Evolutionary conservation across 768 basidiomycete genomes (phyloP), one percentile per base, ranked within the genome.

Genomic region (Suillus paluster): DNA sequence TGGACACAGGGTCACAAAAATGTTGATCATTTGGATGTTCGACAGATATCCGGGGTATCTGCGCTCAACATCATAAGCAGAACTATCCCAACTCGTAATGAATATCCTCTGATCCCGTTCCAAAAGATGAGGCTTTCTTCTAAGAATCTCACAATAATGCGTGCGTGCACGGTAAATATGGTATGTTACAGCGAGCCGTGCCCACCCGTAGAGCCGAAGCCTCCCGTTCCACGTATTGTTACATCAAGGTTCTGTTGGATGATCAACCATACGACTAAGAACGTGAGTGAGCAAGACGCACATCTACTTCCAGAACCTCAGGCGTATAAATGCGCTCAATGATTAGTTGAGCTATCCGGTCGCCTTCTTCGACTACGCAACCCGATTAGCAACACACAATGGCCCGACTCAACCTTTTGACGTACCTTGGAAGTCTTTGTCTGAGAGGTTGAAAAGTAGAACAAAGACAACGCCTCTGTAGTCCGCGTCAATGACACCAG

Each of bases 131-230:
- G 49, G 49, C 27, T 30, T 10, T 10, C 27, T 27, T 27, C 25
- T n/a, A n/a, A 15, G 15, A 41, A 15, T 38, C 25, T 27, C 17
- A 10, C 25, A 9, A 27, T 39, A 39, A 39, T 25, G 25, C 17
- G 21, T n/a, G 15, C 7, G 34, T 17, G 15, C 7, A 55, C 1
- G 36, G 33, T 67, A 61, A 11, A 67, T 64, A 57, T 62, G 66
- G 66, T 67, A 77, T 62, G 68, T 67, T 66, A 78, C 38, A 91
- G 74, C n/a, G 78, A 71, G 9, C 64, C 77, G 70, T 94, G 90
- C 11, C 95, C 96, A 12, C 97, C 97, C 4, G 97, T 99, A 5
- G 96, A 98, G 0, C 97, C 97, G 67, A 97, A 99, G 1, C 95
- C 97, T 41, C 88, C 88, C 25, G 80, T 80, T 21, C 97, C 97